Percentiles rank a stretch among this genome's conserved stretches.
These are phyloP conservation scores for Neopestalotiopsis sp. DNA, from an alignment of 2,329 filamentous ascomycete genomes.

Conservation along the genomic window DNA sequence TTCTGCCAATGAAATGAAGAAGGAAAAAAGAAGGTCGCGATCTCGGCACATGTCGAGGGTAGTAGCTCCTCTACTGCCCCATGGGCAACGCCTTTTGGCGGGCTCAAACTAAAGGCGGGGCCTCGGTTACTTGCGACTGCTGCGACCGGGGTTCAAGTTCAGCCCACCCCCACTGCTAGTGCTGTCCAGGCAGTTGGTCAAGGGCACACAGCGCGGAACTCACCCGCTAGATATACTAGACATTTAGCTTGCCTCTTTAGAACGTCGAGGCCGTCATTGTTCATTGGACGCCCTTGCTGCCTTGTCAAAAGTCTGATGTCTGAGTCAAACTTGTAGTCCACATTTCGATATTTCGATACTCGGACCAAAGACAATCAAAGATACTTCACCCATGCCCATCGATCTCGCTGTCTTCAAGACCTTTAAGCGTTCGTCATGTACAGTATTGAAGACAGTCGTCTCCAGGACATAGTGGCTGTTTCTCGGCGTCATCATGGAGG, in stretches of 20 bases:
- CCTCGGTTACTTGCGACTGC: background rate
- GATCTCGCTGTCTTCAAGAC: background rate
- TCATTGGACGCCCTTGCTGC: constrained; percentile 8
- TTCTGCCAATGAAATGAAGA: background rate
- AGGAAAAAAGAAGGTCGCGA: background rate
- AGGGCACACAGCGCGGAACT: background rate
- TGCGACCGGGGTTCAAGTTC: background rate
- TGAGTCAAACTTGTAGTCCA: background rate
- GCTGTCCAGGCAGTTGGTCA: background rate
- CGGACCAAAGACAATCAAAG: too few relatives aligned
- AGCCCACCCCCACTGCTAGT: background rate
- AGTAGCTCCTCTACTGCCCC: background rate
- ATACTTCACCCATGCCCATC: too few relatives aligned
- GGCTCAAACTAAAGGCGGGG: background rate
- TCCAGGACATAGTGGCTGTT: background rate
- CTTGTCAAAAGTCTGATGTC: background rate
- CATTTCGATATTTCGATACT: background rate
- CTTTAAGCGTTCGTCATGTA: background rate
- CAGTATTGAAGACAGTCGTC: background rate
- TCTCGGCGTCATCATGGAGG: constrained; percentile 51
- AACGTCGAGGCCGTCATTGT: background rate
- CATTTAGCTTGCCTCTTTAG: background rate
- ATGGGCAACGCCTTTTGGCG: background rate
- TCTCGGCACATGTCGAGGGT: background rate
- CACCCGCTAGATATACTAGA: background rate